Evolutionary conservation across 495 filamentous ascomycete genomes (phyloP).

Genomic region (Penicillium tannophilum): DNA sequence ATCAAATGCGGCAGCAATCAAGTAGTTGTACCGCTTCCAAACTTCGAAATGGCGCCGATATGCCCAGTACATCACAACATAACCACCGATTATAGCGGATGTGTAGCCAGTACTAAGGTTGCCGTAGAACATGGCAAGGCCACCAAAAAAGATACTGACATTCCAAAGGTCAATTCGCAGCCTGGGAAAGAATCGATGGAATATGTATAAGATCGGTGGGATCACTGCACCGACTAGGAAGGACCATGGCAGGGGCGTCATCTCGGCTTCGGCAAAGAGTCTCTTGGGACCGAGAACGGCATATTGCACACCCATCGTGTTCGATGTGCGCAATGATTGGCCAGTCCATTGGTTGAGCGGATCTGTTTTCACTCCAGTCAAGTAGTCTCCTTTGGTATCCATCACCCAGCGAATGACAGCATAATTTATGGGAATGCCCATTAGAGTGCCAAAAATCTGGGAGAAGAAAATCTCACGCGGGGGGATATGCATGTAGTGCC

Average conservation of each 20-base stretch:
- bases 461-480: conserved; percentile 45
- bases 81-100: conserved; percentile 57
- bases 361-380: conserved; percentile 51
- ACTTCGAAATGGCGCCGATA: conserved; percentile 54
- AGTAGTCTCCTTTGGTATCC: conserved; percentile 52
- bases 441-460: conserved; percentile 45
- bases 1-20: conserved; percentile 59
- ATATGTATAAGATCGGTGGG: conserved; percentile 48
- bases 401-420: conserved; percentile 50
- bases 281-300: conserved; percentile 55
- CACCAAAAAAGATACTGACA: conserved; percentile 54
- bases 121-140: conserved; percentile 37
- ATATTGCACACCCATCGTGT: conserved; percentile 57
- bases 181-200: conserved; percentile 51
- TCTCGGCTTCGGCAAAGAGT: conserved; percentile 53
- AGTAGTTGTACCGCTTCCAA: conserved; percentile 59
- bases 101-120: conserved; percentile 55
- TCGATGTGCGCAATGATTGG: conserved; percentile 44
- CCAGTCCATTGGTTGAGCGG: conserved; percentile 60
- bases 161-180: conserved; percentile 58
- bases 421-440: conserved; percentile 47
- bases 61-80: conserved; percentile 57
- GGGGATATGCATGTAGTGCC: conserved; percentile 51
- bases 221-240: conserved; percentile 56
- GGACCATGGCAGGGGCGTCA: conserved; percentile 53